Conservation (phyloP, 169 alveolate species). For the Eimeria brunetti region DNA sequence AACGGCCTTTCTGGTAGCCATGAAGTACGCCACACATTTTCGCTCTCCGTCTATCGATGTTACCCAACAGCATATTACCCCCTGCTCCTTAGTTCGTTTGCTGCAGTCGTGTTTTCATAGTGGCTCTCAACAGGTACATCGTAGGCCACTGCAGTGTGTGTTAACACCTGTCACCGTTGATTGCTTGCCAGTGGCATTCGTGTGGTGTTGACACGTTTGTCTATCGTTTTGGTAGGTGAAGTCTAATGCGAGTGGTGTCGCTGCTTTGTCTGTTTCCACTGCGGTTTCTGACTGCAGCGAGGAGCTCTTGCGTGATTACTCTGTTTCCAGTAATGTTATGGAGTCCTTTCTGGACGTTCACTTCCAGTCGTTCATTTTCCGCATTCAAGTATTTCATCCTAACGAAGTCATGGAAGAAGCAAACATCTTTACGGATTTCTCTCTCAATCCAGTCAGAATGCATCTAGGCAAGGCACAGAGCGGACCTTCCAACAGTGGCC, state of each 20-base stretch:
- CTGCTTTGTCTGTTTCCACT: neutral
- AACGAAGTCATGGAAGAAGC: constrained; percentile 72
- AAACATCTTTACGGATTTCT: constrained; percentile 35
- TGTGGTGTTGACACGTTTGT: neutral
- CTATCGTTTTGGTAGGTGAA: too few relatives aligned
- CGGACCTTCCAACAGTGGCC: constrained; percentile 6
- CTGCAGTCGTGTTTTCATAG: neutral
- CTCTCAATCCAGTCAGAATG: constrained; percentile 33
- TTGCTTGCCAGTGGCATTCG: neutral
- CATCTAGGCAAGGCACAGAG: constrained; percentile 13
- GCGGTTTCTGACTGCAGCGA: constrained; percentile 35
- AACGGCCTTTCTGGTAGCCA: constrained; percentile 77
- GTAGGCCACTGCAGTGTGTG: neutral
- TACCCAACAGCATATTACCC: neutral
- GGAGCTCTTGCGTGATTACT: constrained; percentile 75
- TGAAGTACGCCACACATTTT: constrained; percentile 57
- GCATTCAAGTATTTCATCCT: constrained; percentile 73
- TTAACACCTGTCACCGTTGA: neutral
- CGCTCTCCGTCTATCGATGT: neutral
- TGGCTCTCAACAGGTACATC: neutral
- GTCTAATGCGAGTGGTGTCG: neutral
- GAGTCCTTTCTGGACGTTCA: constrained; percentile 71
- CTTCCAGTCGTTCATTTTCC: constrained; percentile 51
- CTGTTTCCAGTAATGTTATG: constrained; percentile 56
- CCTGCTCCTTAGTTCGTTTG: neutral